Percentiles rank a stretch among this genome's conserved stretches.
These are phyloP conservation scores for Cyclotella atomus DNA, from an alignment of 108 stramenopile genomes.

Conservation along the genomic window DNA sequence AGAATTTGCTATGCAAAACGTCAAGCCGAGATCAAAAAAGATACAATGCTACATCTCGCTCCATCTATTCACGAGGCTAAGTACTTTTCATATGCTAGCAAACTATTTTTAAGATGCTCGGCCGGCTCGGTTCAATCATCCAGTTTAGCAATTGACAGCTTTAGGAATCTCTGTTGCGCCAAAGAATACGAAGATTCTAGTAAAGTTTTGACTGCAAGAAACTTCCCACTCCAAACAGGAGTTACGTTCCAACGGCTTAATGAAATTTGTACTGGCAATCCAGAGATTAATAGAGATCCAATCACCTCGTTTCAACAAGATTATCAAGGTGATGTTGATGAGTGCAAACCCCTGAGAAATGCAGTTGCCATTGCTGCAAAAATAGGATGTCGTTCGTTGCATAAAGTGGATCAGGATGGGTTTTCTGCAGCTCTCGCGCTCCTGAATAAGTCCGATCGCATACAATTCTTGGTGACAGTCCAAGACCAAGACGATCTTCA, in stretches of 20 bases:
- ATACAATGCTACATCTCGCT: background rate
- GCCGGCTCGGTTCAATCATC: background rate
- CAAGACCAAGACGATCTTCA: background rate
- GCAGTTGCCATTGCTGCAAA: slow-evolving; percentile 17
- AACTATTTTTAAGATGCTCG: slow-evolving; percentile 23
- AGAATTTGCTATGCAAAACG: slow-evolving; percentile 22
- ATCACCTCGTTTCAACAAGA: slow-evolving; percentile 10
- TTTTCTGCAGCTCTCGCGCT: slow-evolving; percentile 1
- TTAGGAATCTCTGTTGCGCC: slow-evolving; percentile 34
- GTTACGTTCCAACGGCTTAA: slow-evolving; percentile 16
- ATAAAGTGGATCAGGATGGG: slow-evolving; percentile 6
- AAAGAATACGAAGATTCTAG: slow-evolving; percentile 22
- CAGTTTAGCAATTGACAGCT: slow-evolving; percentile 13
- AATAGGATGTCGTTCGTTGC: slow-evolving; percentile 21
- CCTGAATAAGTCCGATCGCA: slow-evolving; percentile 1
- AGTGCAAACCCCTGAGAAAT: slow-evolving; percentile 8
- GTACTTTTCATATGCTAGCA: slow-evolving; percentile 36
- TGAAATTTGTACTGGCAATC: background rate
- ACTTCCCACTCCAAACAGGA: slow-evolving; percentile 3
- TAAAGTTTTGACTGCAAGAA: slow-evolving; percentile 12
- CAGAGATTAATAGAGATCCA: slow-evolving; percentile 11
- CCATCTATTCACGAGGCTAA: slow-evolving; percentile 34
- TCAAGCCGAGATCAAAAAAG: background rate
- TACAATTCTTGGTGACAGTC: slow-evolving; percentile 3
- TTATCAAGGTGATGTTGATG: slow-evolving; percentile 1